These are phyloP conservation scores for Celoporthe dispersa DNA, from an alignment of 2,329 filamentous ascomycete species.

Conservation along the genomic window DNA sequence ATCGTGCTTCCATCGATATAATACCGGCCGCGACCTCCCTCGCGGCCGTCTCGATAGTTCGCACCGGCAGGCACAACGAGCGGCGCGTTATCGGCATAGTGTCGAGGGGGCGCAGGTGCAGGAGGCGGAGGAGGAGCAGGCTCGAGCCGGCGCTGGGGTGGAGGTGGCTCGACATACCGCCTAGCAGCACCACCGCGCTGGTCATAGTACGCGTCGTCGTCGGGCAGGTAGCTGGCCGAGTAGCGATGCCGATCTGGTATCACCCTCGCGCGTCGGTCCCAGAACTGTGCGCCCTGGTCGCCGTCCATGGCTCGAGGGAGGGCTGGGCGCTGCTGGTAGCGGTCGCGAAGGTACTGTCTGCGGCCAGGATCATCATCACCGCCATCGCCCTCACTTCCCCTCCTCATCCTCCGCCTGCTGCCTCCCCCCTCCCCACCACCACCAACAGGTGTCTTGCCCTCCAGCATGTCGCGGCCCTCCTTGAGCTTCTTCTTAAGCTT, in stretches of 20 bases:
- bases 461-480: constrained; percentile 25
- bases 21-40: constrained; percentile 10
- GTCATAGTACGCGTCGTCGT: constrained; percentile 5
- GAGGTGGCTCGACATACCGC: constrained; percentile 4
- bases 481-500: constrained; percentile 26
- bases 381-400: neutral
- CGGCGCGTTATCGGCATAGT: constrained; percentile 7
- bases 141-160: neutral
- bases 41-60: neutral
- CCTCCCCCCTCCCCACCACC: neutral
- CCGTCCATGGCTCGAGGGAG: constrained; percentile 16
- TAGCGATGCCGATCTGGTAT: neutral
- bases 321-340: constrained; percentile 2
- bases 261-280: constrained; percentile 17
- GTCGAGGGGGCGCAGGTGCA: constrained; percentile 18
- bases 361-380: constrained; percentile 14
- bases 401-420: neutral
- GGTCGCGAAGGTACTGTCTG: constrained; percentile 3
- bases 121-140: constrained; percentile 3
- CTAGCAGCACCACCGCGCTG: neutral
- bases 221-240: neutral
- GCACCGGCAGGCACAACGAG: constrained; percentile 11
- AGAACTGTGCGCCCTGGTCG: constrained; percentile 7
- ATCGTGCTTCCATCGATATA: constrained; percentile 24
- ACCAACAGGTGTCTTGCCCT: neutral